Evolutionary conservation across 2,329 filamentous ascomycete genomes (phyloP), one percentile per base, ranked within the genome.

Genomic region (Aspergillus transmontanensis): DNA sequence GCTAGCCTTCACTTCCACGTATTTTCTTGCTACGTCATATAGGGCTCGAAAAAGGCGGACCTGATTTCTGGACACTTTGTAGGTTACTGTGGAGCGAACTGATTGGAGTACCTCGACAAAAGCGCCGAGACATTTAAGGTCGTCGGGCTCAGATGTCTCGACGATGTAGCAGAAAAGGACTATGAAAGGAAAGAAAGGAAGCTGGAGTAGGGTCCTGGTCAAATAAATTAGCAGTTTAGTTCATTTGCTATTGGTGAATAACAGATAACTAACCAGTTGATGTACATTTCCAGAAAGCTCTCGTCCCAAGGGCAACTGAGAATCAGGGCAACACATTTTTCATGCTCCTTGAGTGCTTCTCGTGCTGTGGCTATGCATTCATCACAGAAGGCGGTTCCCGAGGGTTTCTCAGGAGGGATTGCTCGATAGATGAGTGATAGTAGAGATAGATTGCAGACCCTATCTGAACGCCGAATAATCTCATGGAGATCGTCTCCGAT

Each of bases 141-240:
- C 65, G 6, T 60, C 61, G 6, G 46, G 19, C 10, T 65, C 57
- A 34, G 63, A 62, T 3, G 63, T 66, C 39, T 67, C 63, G 16
- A 68, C 57, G 12, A 60, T 62, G 46, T 65, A 54, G 60, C 65
- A 68, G 59, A 68, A 62, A 3, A 67, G 57, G 32, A 68, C 43
- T 11, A 65, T 65, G 45, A 64, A 67, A 11, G 66, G 66, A 5
- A 64, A 63, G 12, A 68, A 68, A 1, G 66, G 66, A 6, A 57
- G 39, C 34, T 36, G 48, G 1, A 61, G 43, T 10, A 59, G 46
- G 12, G 48, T 59, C 32, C 53, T 53, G 1, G 21, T 51, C 19
- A 46, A 34, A 46, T 23, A 55, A 34, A 45, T 19, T 21, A 39
- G 45, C 12, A 59, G 4, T 11, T 50, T 30, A 50, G 14, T 30